Evolutionary conservation across 148 eudicot species (phyloP).

Genomic region (Selenicereus undatus): DNA sequence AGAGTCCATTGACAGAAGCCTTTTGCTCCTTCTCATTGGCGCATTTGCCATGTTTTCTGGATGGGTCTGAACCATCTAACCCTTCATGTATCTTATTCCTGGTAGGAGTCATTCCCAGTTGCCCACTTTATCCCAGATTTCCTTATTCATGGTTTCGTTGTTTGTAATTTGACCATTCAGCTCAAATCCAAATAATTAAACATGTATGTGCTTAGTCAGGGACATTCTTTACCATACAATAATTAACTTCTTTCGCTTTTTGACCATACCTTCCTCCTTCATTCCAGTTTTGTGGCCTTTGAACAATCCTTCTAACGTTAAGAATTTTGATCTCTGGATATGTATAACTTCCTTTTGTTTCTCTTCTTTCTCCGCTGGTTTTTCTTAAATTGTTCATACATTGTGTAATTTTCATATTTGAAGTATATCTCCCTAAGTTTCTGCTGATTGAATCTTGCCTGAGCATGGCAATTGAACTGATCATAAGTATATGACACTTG

Average conservation of each 20-base stretch:
- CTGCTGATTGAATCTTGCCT: constrained; percentile 2
- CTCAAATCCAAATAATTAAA: too few relatives aligned
- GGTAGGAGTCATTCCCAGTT: too few relatives aligned
- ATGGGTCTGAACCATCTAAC: too few relatives aligned
- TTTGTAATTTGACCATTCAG: too few relatives aligned
- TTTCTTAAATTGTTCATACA: not conserved
- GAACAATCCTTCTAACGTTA: not conserved
- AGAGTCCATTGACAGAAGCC: too few relatives aligned
- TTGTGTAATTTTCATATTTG: not conserved
- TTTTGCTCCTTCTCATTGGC: too few relatives aligned
- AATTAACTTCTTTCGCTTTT: not conserved
- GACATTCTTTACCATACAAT: not conserved
- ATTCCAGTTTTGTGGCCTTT: not conserved
- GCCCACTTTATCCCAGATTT: too few relatives aligned
- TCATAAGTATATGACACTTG: constrained; percentile 23
- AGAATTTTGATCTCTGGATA: not conserved
- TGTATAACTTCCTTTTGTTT: too few relatives aligned
- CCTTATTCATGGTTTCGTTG: too few relatives aligned
- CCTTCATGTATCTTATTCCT: too few relatives aligned
- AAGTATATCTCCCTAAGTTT: not conserved
- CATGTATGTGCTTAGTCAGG: too few relatives aligned
- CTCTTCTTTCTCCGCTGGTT: not conserved
- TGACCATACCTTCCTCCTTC: not conserved
- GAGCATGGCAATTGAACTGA: not conserved
- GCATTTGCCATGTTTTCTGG: too few relatives aligned